These are phyloP conservation scores for Dittrichia graveolens DNA, from an alignment of 129 eudicot genomes.

Conservation along the genomic window DNA sequence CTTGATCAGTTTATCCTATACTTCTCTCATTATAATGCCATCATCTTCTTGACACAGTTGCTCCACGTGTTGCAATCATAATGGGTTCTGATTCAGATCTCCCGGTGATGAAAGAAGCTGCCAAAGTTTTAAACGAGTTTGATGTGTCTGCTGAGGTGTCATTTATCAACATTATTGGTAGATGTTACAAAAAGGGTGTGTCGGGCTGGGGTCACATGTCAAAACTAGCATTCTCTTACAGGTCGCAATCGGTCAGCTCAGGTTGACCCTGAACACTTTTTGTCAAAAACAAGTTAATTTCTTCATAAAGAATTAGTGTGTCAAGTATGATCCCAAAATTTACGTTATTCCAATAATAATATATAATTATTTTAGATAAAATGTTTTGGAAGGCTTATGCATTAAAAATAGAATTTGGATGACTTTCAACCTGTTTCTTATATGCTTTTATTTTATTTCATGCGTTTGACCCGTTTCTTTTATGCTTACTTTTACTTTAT, in stretches of 20 bases:
- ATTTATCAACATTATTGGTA: background rate
- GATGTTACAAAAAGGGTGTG: constrained; percentile 4
- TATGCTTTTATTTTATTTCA: background rate
- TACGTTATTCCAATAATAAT: background rate
- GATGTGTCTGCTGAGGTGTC: constrained; percentile 73
- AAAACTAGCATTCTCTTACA: background rate
- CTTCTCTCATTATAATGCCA: constrained; percentile 5
- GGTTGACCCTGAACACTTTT: constrained; percentile 1
- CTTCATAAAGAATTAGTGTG: background rate
- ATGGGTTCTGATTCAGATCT: constrained; percentile 99
- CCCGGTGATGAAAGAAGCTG: constrained; percentile 98
- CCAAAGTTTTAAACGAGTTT: constrained; percentile 64
- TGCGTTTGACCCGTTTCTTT: background rate
- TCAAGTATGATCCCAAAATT: background rate
- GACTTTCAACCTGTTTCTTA: background rate
- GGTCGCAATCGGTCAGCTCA: background rate
- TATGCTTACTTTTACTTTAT: background rate
- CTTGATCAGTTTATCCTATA: background rate
- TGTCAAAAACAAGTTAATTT: background rate
- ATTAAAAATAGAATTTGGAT: background rate
- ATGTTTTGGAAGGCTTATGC: background rate
- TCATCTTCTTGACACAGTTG: constrained; percentile 37
- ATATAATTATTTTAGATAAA: background rate
- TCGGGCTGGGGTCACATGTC: background rate
- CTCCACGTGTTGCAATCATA: constrained; percentile 87